Base-by-base conservation (phyloP, 306 rosid genomes). In the Cicer chorassanicum region DNA sequence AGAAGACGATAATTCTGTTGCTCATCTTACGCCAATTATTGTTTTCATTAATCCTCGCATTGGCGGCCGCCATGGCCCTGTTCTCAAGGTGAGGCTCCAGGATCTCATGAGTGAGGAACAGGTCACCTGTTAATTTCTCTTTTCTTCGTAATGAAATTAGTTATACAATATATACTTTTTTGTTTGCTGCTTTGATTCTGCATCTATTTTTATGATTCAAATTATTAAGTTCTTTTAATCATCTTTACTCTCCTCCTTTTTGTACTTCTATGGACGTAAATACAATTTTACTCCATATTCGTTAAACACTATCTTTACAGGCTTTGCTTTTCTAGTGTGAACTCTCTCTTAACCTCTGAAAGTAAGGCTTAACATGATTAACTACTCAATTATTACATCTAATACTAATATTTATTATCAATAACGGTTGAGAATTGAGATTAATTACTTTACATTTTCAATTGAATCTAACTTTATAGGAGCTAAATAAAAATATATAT, bases 41-140 rank as follows among this genome's bases (percentile, higher is more conserved):
- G 89, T 92, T 14, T 92, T 95, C 71, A 92, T 95, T 49, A 92
- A 95, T 49, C 84, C 91, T 1, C 79, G 60, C 0, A 95, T 98
- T 62, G 99, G 99, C n/a, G 99, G 98, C 0, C 88, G 99, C 9
- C 87, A 83, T 5, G 98, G 99, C 1, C 89, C 91, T 0, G 56
- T 78, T 68, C 99, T 95, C 18, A 95, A 85, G 84, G 93, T 87
- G 75, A 84, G 91, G 83, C 93, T 95, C 21, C 90, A 86, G 78
- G 76, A 80, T 70, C 68, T 92, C 60, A 88, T 95, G 81, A 82
- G 97, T 14, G 96, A 87, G 75, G 98, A 92, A 74, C 98, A 95
- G 97, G 99, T 93, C 9, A 10, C 8, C 0, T 10, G 0, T 61
- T 61, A 3, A 4, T 46, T 14, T 41, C 13, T 10, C 6, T 1